phyloP scores from a whole-genome alignment of 2,329 filamentous ascomycete species.

The Sporothrix euskadiensis region DNA sequence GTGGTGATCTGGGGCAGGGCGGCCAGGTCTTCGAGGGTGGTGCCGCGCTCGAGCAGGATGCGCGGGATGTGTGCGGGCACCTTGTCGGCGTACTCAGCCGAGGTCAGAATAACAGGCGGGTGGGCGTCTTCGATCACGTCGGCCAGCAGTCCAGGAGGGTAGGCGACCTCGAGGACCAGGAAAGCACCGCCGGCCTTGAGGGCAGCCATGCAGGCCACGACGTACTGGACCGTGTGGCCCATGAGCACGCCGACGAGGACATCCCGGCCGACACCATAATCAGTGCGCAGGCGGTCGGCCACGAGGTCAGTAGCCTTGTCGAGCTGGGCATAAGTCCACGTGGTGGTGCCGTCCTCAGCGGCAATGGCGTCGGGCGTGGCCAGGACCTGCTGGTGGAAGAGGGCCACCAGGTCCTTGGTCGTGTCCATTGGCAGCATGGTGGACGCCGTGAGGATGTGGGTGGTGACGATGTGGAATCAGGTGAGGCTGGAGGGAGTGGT shows the following conservation, averaged over 20 bases:
- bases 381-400: constrained; percentile 69
- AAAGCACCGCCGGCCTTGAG: constrained; percentile 78
- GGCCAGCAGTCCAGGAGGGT: constrained; percentile 70
- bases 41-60: constrained; percentile 60
- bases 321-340: constrained; percentile 72
- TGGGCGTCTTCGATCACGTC: constrained; percentile 76
- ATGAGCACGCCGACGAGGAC: constrained; percentile 73
- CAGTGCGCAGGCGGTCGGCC: constrained; percentile 60
- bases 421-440: constrained; percentile 57
- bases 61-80: constrained; percentile 64
- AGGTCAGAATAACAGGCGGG: constrained; percentile 70
- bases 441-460: background rate
- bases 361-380: constrained; percentile 69
- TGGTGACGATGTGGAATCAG: background rate
- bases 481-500: background rate
- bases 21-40: background rate
- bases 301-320: constrained; percentile 67
- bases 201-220: constrained; percentile 76
- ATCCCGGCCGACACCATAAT: constrained; percentile 69
- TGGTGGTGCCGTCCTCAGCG: constrained; percentile 67
- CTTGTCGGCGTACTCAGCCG: constrained; percentile 62
- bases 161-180: constrained; percentile 76
- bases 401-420: constrained; percentile 69
- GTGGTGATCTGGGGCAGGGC: background rate
- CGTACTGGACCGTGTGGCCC: constrained; percentile 74